Evolutionary conservation across 345 rosid species (phyloP).

Genomic region (Eutrema japonicum): DNA sequence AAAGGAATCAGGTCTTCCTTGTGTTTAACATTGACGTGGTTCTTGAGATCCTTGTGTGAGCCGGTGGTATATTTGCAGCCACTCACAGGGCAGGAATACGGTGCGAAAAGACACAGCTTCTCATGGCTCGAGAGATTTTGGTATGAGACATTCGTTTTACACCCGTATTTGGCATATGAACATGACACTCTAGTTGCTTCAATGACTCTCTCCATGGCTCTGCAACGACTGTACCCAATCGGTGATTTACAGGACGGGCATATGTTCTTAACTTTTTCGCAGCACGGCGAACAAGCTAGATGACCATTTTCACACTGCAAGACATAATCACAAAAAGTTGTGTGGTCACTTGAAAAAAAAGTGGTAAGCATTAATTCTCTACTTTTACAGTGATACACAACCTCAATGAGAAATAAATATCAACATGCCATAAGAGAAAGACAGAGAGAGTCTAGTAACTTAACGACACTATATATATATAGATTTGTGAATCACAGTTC

Average conservation of each 20-base stretch:
- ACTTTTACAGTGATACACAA: too few species aligned
- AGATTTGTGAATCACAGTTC: too few species aligned
- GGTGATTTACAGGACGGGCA: constrained; percentile 51
- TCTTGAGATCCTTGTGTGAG: constrained; percentile 41
- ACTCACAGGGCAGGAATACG: constrained; percentile 55
- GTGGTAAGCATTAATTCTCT: too few species aligned
- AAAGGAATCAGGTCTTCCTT: constrained; percentile 3
- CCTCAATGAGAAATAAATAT: too few species aligned
- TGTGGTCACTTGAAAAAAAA: too few species aligned
- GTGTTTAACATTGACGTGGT: constrained; percentile 49
- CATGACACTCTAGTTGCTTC: background rate
- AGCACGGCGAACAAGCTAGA: constrained; percentile 52
- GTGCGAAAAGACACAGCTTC: constrained; percentile 42
- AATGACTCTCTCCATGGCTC: background rate
- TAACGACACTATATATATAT: too few species aligned
- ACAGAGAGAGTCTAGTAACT: too few species aligned
- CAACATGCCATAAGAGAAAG: background rate
- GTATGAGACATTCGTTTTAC: background rate
- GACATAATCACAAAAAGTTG: too few species aligned
- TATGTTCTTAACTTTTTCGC: constrained; percentile 39
- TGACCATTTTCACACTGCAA: constrained; percentile 37
- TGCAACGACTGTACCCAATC: constrained; percentile 38
- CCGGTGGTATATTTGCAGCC: constrained; percentile 46
- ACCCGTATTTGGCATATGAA: background rate
- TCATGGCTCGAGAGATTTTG: constrained; percentile 46